These are phyloP conservation scores for Beauveria brongniartii DNA, from an alignment of 2,329 filamentous ascomycete genomes.

Conservation along the genomic window DNA sequence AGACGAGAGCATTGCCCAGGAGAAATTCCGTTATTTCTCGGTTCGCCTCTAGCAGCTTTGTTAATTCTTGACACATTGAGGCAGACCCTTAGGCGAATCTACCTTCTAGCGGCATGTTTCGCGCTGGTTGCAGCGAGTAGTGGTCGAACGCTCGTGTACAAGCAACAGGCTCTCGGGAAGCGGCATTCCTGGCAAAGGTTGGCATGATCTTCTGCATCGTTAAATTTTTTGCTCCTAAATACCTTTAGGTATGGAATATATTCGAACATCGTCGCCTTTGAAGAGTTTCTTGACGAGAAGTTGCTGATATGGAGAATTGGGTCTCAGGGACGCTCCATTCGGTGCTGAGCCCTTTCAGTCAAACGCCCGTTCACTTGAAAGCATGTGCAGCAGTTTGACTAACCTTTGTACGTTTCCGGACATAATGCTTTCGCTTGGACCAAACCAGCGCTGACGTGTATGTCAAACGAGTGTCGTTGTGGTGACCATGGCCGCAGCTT, in stretches of 20 bases:
- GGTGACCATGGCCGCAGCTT: constrained; percentile 12
- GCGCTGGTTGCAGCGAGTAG: constrained; percentile 17
- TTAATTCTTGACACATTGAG: too few relatives aligned
- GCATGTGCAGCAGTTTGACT: neutral
- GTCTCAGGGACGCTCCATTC: constrained; percentile 18
- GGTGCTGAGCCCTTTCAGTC: constrained; percentile 12
- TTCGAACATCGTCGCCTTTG: constrained; percentile 10
- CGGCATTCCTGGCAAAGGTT: constrained; percentile 11
- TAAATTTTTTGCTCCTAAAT: neutral
- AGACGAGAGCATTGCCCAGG: neutral
- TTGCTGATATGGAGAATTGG: constrained; percentile 16
- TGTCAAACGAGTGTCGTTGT: constrained; percentile 3
- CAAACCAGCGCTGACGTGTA: neutral
- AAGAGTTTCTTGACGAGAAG: constrained; percentile 13
- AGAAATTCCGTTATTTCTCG: constrained; percentile 12
- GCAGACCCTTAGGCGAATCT: neutral
- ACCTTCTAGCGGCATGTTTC: constrained; percentile 12
- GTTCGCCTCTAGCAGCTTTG: constrained; percentile 11
- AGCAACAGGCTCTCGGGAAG: constrained; percentile 16
- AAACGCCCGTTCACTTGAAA: neutral
- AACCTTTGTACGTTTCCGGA: constrained; percentile 11
- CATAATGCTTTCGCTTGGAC: constrained; percentile 11
- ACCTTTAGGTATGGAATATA: constrained; percentile 15
- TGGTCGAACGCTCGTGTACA: constrained; percentile 18
- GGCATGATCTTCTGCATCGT: neutral